A percentile compares a stretch with the other conserved stretches of the same genome.
These are phyloP conservation scores for Calocybe cyanea DNA, from an alignment of 768 basidiomycete species.

Conservation along the genomic window DNA sequence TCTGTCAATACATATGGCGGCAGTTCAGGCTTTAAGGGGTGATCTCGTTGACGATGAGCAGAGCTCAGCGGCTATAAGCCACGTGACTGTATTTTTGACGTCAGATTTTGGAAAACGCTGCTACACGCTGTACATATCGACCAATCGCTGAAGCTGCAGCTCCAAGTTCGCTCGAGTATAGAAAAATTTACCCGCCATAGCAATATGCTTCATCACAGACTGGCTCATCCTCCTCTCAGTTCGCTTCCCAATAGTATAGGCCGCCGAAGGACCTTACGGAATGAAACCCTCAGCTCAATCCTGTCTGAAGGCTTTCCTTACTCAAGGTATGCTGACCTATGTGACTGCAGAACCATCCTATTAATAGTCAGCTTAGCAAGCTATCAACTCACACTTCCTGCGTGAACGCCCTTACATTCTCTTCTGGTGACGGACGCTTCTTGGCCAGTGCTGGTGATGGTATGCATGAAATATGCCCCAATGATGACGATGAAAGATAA, in stretches of 20 bases:
- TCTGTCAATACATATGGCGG: too few species aligned
- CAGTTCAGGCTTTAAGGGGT: too few species aligned
- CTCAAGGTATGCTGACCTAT: conserved; percentile 25
- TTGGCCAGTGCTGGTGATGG: conserved; percentile 71
- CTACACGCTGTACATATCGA: too few species aligned
- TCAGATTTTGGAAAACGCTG: too few species aligned
- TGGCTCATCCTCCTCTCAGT: conserved; percentile 2
- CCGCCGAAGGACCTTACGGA: conserved; percentile 5
- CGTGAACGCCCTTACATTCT: conserved; percentile 61
- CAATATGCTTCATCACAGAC: not conserved
- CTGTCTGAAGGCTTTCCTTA: conserved; percentile 32
- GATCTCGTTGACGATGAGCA: too few species aligned
- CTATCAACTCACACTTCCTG: conserved; percentile 53
- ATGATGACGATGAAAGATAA: not conserved
- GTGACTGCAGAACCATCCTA: not conserved
- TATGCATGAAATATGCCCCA: conserved; percentile 24
- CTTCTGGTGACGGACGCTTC: conserved; percentile 56
- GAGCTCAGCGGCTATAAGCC: too few species aligned
- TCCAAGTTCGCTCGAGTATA: too few species aligned
- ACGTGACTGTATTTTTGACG: too few species aligned
- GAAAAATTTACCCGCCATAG: too few species aligned
- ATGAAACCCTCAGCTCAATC: conserved; percentile 18
- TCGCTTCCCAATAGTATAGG: not conserved
- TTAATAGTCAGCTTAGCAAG: conserved; percentile 21
- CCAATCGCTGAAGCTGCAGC: too few species aligned